phyloP scores from a whole-genome alignment of 2,329 filamentous ascomycete species.

The Bipolaris victoriae region DNA sequence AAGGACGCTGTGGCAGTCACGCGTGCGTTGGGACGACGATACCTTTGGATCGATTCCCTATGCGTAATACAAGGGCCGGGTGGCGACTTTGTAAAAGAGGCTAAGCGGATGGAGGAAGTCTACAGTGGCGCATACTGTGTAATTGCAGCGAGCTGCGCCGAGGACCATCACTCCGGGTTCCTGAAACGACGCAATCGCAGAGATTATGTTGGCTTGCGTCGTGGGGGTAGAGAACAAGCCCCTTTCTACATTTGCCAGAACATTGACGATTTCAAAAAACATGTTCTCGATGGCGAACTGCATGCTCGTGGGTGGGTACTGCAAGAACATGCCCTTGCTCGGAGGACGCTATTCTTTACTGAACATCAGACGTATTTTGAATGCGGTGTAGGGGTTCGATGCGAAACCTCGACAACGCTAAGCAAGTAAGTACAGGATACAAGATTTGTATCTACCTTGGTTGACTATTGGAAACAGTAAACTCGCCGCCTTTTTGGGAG shows the following conservation, averaged over 20 bases:
- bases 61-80: slow-evolving; percentile 34
- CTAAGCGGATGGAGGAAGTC: slow-evolving; percentile 30
- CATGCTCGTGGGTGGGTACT: slow-evolving; percentile 36
- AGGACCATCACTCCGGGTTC: slow-evolving; percentile 19
- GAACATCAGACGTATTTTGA: slow-evolving; percentile 37
- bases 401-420: slow-evolving; percentile 25
- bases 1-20: slow-evolving; percentile 29
- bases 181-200: slow-evolving; percentile 5
- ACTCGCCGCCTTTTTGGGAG: slow-evolving; percentile 33
- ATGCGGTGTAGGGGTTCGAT: slow-evolving; percentile 28
- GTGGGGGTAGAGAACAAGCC: not conserved
- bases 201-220: not conserved
- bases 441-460: not conserved
- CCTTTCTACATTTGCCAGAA: slow-evolving; percentile 19
- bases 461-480: slow-evolving; percentile 16
- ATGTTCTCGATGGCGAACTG: slow-evolving; percentile 26
- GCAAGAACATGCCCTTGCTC: slow-evolving; percentile 36
- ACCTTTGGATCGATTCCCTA: slow-evolving; percentile 40
- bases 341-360: slow-evolving; percentile 34
- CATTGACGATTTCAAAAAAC: slow-evolving; percentile 31
- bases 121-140: slow-evolving; percentile 34
- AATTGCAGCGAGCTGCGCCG: slow-evolving; percentile 27
- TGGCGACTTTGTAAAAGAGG: slow-evolving; percentile 30
- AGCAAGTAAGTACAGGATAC: slow-evolving; percentile 22
- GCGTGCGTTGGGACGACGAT: slow-evolving; percentile 19